Base-by-base conservation (phyloP, 1,139 yeast genomes). In the Candida neerlandica region DNA sequence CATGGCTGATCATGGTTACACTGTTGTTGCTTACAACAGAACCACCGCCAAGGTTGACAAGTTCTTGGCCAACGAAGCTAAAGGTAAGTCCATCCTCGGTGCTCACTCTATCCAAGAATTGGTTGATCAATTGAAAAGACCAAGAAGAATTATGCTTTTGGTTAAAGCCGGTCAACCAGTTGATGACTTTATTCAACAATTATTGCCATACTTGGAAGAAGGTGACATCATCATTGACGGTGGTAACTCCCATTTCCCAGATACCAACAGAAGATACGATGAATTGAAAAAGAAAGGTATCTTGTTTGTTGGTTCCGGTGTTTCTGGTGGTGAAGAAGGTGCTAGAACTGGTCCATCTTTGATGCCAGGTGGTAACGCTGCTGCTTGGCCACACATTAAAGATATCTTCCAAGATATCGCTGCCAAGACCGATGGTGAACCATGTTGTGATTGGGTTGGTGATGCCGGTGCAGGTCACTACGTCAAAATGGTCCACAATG, bases 371-470 rank as follows among this genome's bases (percentile, higher is more conserved):
- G 99, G 99, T 70, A 89, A 91, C 71, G 82, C 80, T 61, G 97
- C 89, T 65, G 99, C 99, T 59, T 94, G 99, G 99, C 98, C 98
- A 59, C 96, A 90, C 76, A 88, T 94, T 69, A 94, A 94, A 84
- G 86, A 84, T 55, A 94, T 94, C 66, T 92, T 94, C 91, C 99
- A 94, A 80, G 84, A 92, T 54, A 89, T 94, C 64, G 78, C 98
- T 52, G 99, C 99, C 67, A 90, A 94, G 81, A 74, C 96, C 56
- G 97, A 94, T 66, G 97, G 97, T 64, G 97, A 94, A 78, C 97
- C 99, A 69, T 94, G 99, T 80, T 94, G 99, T 78, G 99, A 94
- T 84, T 94, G 99, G 99, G 97, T 94, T 65, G 99, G 99, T 67
- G 96, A 92, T 64, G 96, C 96, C 52, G 99, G 99, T 74, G 85